Percentiles rank a stretch among this genome's conserved stretches.
Evolutionary conservation across 257 asterid genomes (phyloP).

Genomic region (Jasminum sambac): DNA sequence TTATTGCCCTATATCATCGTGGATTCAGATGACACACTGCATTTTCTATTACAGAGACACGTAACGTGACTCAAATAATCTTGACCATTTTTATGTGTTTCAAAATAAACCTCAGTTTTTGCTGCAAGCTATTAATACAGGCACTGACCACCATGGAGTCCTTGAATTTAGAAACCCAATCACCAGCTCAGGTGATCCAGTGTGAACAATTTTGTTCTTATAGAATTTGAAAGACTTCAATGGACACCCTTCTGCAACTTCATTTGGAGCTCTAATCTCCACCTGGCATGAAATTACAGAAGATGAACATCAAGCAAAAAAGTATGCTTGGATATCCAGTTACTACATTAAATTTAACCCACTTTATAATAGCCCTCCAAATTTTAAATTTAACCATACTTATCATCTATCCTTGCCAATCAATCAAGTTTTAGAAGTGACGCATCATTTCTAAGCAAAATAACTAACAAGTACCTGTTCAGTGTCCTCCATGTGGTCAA

Average conservation of each 20-base stretch:
- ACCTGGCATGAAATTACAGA: background rate
- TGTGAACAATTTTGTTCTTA: slow-evolving; percentile 43
- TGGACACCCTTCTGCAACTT: slow-evolving; percentile 58
- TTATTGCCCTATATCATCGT: background rate
- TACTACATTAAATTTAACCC: background rate
- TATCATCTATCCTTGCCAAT: background rate
- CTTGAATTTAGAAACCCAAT: slow-evolving; percentile 54
- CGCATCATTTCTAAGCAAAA: background rate
- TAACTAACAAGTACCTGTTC: slow-evolving; percentile 32
- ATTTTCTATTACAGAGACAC: background rate
- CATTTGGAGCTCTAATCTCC: slow-evolving; percentile 35
- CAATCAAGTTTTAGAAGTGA: background rate
- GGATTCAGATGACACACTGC: background rate
- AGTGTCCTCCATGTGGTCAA: slow-evolving; percentile 57
- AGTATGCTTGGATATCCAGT: background rate
- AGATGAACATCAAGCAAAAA: background rate
- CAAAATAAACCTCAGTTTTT: background rate
- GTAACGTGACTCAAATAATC: background rate
- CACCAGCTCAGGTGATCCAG: slow-evolving; percentile 22
- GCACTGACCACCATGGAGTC: slow-evolving; percentile 67
- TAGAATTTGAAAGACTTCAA: slow-evolving; percentile 52
- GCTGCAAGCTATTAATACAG: background rate
- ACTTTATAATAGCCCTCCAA: background rate
- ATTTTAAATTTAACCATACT: too few relatives aligned
- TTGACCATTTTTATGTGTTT: background rate